Conservation (phyloP, 805 yeast genomes). For the Candida tammaniensis region DNA sequence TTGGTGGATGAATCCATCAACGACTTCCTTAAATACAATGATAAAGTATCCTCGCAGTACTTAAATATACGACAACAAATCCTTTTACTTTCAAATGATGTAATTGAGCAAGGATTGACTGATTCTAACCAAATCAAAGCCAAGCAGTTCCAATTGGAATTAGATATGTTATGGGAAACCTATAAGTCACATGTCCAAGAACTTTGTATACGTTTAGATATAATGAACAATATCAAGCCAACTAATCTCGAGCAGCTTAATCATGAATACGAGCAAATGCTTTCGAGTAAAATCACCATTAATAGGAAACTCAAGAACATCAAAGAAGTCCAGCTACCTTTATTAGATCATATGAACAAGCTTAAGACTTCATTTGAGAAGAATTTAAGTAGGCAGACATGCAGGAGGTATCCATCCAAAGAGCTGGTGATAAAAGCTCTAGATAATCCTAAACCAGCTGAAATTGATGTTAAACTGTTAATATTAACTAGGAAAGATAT, state of each 20-base stretch:
- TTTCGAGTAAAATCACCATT: conserved; percentile 11
- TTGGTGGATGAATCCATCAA: conserved; percentile 30
- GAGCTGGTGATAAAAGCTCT: conserved; percentile 2
- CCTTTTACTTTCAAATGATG: conserved; percentile 12
- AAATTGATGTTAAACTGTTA: conserved; percentile 5
- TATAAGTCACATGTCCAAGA: conserved; percentile 25
- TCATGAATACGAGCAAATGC: conserved; percentile 19
- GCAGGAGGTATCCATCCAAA: conserved; percentile 9
- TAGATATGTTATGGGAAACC: conserved; percentile 23
- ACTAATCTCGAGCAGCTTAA: conserved; percentile 20
- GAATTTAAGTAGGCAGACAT: conserved; percentile 14
- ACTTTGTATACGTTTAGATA: conserved; percentile 18
- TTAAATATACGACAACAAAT: conserved; percentile 32
- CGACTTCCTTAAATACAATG: conserved; percentile 29
- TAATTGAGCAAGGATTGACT: conserved; percentile 1
- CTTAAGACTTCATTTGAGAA: conserved; percentile 22
- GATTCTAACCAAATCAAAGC: conserved; percentile 11
- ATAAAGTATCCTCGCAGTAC: conserved; percentile 30
- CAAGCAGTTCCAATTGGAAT: conserved; percentile 25
- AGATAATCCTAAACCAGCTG: conserved; percentile 1
- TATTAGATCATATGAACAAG: conserved; percentile 30
- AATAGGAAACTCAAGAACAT: conserved; percentile 22
- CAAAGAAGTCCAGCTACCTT: conserved; percentile 30
- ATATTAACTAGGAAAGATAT: conserved; percentile 13
- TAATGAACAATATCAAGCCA: conserved; percentile 11